Base-by-base conservation (phyloP, 805 yeast species). In the Kodamaea hsintzibuensis region DNA sequence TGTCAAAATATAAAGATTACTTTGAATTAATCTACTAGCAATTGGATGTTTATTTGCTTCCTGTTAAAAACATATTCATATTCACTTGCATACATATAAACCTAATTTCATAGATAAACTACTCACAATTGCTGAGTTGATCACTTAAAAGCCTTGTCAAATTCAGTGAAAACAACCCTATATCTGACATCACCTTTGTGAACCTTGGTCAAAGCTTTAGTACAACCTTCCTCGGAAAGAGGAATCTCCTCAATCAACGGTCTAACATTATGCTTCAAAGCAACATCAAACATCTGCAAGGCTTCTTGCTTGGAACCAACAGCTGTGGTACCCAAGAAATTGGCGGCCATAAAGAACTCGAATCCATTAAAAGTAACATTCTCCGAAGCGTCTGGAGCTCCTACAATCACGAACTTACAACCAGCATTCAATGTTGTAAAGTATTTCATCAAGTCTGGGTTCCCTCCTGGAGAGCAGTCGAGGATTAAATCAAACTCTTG, bases 101-200 rank as follows among this genome's bases (percentile, higher is more conserved):
- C 25, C 6, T 22, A 4, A 22, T 22, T 22, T 22, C 25, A 22
- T 22, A 22, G 25, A 22, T 22, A 22, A 22, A 22, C 25, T 22
- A 22, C 25, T 22, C 6, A 22, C 25, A 22, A 22, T 6, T 22
- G 25, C 6, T 22, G 25, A 10, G 13, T 5, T 12, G 10, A 30
- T 10, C 8, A 30, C 35, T 30, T 10, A 30, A 79, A 79, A 2
- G 72, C 79, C 64, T 79, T 71, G 60, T 82, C 81, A 67, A 72
- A 84, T 18, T 81, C 82, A 51, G 81, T 78, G 58, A 86, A 72
- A 7, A 85, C 85, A 63, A 82, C 82, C 73, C 91, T 65, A 60
- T 72, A 76, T 51, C 69, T 68, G 47, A 69, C 78, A 17, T 69
- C 73, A 47, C 71, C 68, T 16, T 62, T 55, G 45, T 64, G 65